Percentiles rank a stretch among this genome's conserved stretches.
These are phyloP conservation scores for Puccinia coronata DNA, from an alignment of 1,284 basidiomycete species.

Conservation along the genomic window DNA sequence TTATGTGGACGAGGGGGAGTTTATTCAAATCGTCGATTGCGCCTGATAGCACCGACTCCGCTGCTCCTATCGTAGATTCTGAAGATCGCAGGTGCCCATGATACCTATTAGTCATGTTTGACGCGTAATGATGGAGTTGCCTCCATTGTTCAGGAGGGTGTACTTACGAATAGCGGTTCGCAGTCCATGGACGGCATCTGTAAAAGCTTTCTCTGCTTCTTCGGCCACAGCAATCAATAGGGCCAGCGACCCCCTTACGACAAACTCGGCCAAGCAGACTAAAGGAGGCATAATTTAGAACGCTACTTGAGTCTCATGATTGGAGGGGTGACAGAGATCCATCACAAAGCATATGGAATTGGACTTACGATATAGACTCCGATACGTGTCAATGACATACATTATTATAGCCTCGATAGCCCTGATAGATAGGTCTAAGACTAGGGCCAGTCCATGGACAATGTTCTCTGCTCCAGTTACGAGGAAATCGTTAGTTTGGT, in stretches of 20 bases:
- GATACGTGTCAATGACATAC: constrained; percentile 56
- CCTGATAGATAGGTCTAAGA: constrained; percentile 53
- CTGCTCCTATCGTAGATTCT: constrained; percentile 50
- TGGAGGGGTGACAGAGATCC: not conserved
- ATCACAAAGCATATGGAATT: constrained; percentile 4
- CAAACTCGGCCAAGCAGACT: constrained; percentile 53
- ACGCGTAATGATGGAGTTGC: not conserved
- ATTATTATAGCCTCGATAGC: constrained; percentile 55
- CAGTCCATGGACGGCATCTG: constrained; percentile 53
- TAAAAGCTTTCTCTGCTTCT: constrained; percentile 53
- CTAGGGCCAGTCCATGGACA: constrained; percentile 54
- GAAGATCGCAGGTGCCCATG: too few species aligned
- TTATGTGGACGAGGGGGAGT: constrained; percentile 34
- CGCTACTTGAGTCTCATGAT: not conserved
- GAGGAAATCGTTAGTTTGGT: constrained; percentile 52
- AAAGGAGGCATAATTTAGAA: constrained; percentile 36
- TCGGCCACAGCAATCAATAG: constrained; percentile 55
- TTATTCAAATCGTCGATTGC: constrained; percentile 37
- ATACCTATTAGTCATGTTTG: too few species aligned
- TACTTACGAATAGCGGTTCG: constrained; percentile 54
- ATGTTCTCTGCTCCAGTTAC: constrained; percentile 52
- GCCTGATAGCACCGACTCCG: constrained; percentile 38
- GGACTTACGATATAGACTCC: constrained; percentile 54
- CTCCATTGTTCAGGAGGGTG: constrained; percentile 19
- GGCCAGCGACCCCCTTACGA: constrained; percentile 54